These are phyloP conservation scores for Noccaea bulbosa DNA, from an alignment of 345 rosid genomes.

Conservation along the genomic window DNA sequence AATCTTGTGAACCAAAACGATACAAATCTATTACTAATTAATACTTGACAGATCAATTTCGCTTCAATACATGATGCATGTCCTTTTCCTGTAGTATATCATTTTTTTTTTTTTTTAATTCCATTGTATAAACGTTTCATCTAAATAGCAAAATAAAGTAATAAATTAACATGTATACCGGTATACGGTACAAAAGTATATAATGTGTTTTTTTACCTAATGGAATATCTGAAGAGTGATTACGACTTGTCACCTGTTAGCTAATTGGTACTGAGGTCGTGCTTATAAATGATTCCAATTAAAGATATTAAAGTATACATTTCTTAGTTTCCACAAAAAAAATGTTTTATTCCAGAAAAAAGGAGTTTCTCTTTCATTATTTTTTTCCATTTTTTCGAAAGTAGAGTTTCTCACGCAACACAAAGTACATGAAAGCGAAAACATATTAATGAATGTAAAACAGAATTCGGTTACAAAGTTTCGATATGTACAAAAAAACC, in stretches of 20 bases:
- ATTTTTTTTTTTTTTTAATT: neutral
- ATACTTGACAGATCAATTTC: constrained; percentile 18
- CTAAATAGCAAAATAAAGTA: neutral
- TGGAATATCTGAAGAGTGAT: too few relatives aligned
- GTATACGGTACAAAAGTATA: neutral
- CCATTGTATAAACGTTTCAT: neutral
- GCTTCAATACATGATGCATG: constrained; percentile 25
- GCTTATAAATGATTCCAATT: neutral
- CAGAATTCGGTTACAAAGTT: constrained; percentile 32
- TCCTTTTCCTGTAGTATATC: constrained; percentile 6
- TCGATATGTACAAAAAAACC: neutral
- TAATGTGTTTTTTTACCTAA: too few relatives aligned
- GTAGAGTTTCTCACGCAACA: constrained; percentile 33
- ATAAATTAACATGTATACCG: too few relatives aligned
- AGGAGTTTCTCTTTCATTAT: neutral
- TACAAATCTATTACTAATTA: neutral
- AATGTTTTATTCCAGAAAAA: neutral
- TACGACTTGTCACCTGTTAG: too few relatives aligned
- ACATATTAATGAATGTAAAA: constrained; percentile 18
- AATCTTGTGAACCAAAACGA: constrained; percentile 28
- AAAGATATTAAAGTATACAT: neutral
- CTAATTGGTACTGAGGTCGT: neutral
- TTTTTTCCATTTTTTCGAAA: neutral
- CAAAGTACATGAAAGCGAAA: constrained; percentile 39
- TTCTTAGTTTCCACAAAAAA: neutral